Evolutionary conservation across 306 rosid genomes (phyloP), one percentile per base, ranked within the genome.

Genomic region (Acacia melanoxylon): DNA sequence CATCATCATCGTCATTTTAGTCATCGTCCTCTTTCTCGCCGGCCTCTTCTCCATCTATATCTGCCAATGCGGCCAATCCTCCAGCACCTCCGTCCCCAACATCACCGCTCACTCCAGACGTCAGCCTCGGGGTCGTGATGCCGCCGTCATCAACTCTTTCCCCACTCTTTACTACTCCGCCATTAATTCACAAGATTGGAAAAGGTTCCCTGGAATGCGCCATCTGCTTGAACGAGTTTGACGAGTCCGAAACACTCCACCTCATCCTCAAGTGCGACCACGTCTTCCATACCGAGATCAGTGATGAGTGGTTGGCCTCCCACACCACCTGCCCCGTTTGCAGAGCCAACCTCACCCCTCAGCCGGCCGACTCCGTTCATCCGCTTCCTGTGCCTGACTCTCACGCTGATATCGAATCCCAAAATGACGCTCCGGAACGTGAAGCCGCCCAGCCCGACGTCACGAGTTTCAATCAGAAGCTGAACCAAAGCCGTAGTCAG

Each of bases 271-370:
- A 89, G 76, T 95, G 99, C 71, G 99, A 95, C 31, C 99, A 95
- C 54, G 99, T 92, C 3, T 95, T 95, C 78, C 99, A 95, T 76
- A 89, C 97, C 0, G 97, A 91, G 11, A 93, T 98, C 29, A 92
- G 93, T 70, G 98, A 95, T 63, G 89, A 88, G 77, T 95, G 99
- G 99, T 19, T 95, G 17, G 77, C 51, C 5, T 82, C 89, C 3
- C 99, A 93, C 78, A 89, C 93, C 17, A 95, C 98, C 0, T 95
- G 99, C 24, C 99, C 99, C 0, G 99, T 95, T 25, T 95, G 99
- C 85, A 87, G 99, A 0, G 89, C 99, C 42, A 80, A 91, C 49
- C 91, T 95, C 33, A 81, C 52, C 0, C 99, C 94, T 0, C 87
- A 86, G 46, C 86, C 89, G 16, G 86, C 27, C n/a, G 95, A 86